A percentile compares a stretch with the other conserved stretches of the same genome.
phyloP scores from a whole-genome alignment of 2,329 filamentous ascomycete genomes.

The Botrytis deweyae region DNA sequence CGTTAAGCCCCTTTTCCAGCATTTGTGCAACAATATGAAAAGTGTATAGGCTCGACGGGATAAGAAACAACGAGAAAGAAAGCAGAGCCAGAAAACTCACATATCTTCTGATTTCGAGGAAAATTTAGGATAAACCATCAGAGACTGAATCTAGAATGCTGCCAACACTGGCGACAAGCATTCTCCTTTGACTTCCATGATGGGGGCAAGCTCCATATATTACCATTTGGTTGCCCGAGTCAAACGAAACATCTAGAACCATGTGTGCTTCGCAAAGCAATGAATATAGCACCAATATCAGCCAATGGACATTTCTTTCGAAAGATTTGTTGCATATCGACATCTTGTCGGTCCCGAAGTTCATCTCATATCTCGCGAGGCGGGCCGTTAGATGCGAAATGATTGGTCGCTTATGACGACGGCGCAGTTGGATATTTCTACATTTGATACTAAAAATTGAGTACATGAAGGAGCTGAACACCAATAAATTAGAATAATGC shows the following conservation, averaged over 20 bases:
- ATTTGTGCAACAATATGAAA: background rate
- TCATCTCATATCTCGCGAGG: background rate
- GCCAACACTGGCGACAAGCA: constrained; percentile 1
- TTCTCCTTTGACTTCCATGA: background rate
- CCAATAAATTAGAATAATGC: background rate
- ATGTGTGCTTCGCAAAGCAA: background rate
- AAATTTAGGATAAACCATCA: background rate
- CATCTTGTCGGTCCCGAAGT: constrained; percentile 10
- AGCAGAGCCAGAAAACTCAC: background rate
- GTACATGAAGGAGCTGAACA: background rate
- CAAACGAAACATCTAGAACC: background rate
- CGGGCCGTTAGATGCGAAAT: background rate
- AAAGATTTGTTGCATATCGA: constrained; percentile 15
- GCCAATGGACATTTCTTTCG: background rate
- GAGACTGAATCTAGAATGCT: background rate
- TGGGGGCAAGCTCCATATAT: too few relatives aligned
- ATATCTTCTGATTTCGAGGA: background rate
- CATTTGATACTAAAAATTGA: background rate
- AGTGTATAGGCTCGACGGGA: background rate
- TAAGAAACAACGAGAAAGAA: too few relatives aligned
- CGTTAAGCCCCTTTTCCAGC: background rate
- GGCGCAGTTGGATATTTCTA: background rate
- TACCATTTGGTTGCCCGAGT: background rate
- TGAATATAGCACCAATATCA: background rate
- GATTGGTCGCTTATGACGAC: constrained; percentile 5